These are phyloP conservation scores for Hypoxylon sp. DNA, from an alignment of 2,329 filamentous ascomycete species.

Conservation along the genomic window DNA sequence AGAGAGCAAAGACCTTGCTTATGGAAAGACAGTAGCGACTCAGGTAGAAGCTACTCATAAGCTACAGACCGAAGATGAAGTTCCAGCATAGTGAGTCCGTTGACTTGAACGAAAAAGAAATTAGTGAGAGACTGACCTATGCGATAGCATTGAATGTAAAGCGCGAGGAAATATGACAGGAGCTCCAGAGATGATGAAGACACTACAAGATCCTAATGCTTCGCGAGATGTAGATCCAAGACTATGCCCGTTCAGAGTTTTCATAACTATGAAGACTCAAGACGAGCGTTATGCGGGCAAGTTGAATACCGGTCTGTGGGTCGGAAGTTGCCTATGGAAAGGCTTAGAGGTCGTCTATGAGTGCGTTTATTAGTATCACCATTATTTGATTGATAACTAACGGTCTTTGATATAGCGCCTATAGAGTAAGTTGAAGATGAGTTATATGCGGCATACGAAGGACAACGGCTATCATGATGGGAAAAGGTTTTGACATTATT, in stretches of 20 bases:
- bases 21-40: conserved; percentile 46
- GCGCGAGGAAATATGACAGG: conserved; percentile 48
- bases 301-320: conserved; percentile 52
- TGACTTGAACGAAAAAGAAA: background rate
- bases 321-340: conserved; percentile 52
- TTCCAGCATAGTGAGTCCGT: conserved; percentile 50
- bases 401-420: conserved; percentile 40
- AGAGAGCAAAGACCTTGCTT: conserved; percentile 47
- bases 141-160: conserved; percentile 52
- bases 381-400: conserved; percentile 31
- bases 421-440: conserved; percentile 43
- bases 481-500: conserved; percentile 1
- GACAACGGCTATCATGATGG: background rate
- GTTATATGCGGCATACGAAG: background rate
- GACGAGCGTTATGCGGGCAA: conserved; percentile 52
- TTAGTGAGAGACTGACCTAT: too few relatives aligned
- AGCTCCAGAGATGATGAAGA: conserved; percentile 45
- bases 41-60: conserved; percentile 51
- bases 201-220: conserved; percentile 44
- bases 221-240: conserved; percentile 44
- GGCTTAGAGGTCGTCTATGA: conserved; percentile 52
- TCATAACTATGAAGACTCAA: conserved; percentile 52
- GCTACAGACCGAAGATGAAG: conserved; percentile 49
- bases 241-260: conserved; percentile 47
- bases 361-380: conserved; percentile 39